These are phyloP conservation scores for Talaromyces atroroseus DNA, from an alignment of 2,329 filamentous ascomycete genomes.

Conservation along the genomic window DNA sequence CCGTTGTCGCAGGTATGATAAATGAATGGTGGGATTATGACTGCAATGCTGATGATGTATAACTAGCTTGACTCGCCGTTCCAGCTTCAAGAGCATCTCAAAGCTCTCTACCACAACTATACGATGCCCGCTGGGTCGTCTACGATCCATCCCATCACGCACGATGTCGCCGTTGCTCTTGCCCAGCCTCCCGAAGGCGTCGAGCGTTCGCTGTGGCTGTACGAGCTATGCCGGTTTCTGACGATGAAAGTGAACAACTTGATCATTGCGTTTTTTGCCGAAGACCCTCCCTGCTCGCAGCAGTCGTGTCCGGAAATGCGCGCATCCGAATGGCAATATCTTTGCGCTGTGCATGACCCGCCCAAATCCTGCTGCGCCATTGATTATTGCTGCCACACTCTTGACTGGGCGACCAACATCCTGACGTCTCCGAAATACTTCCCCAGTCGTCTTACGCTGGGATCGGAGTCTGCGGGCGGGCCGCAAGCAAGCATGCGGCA, in stretches of 20 bases:
- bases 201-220: constrained; percentile 88
- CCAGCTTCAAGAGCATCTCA: constrained; percentile 93
- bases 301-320: constrained; percentile 96
- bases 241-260: constrained; percentile 91
- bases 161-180: constrained; percentile 68
- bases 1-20: constrained; percentile 80
- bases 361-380: constrained; percentile 97
- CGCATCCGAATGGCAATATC: constrained; percentile 96
- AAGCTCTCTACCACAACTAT: constrained; percentile 79
- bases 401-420: constrained; percentile 94
- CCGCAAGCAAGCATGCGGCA: constrained; percentile 52
- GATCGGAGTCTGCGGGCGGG: constrained; percentile 40
- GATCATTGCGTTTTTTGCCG: constrained; percentile 87
- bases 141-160: constrained; percentile 66
- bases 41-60: background rate
- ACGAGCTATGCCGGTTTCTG: constrained; percentile 94
- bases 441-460: constrained; percentile 69
- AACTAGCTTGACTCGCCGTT: constrained; percentile 88
- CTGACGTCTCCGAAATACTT: constrained; percentile 94
- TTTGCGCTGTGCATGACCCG: constrained; percentile 94
- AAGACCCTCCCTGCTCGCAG: constrained; percentile 80
- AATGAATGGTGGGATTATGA: too few species aligned
- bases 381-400: constrained; percentile 97
- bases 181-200: constrained; percentile 74
- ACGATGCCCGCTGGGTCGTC: constrained; percentile 57